Conservation (phyloP, 345 rosid species). For the Melastoma malabathricum region DNA sequence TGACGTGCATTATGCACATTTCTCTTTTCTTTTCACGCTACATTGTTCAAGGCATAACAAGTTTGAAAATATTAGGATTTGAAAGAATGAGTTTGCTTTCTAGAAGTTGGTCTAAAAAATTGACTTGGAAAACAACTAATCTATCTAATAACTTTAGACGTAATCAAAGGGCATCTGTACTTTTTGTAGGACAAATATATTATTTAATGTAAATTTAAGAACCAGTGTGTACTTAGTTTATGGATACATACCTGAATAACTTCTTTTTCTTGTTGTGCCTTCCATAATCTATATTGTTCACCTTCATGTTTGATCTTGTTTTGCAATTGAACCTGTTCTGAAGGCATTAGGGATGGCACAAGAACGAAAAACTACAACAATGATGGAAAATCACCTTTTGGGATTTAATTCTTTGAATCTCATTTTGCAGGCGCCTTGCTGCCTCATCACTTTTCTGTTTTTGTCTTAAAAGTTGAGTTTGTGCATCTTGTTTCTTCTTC, state of each 20-base stretch:
- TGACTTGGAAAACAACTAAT: no score
- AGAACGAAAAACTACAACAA: not conserved
- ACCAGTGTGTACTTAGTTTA: not conserved
- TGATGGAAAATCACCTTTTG: conserved; percentile 45
- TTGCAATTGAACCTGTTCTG: conserved; percentile 63
- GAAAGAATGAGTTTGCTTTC: no score
- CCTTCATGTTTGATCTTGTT: conserved; percentile 93
- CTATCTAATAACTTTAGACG: no score
- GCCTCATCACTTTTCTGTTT: conserved; percentile 96
- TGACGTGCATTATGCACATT: no score
- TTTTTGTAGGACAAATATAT: not conserved
- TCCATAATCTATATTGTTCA: conserved; percentile 83
- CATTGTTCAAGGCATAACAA: no score
- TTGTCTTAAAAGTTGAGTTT: conserved; percentile 84
- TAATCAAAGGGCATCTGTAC: no score
- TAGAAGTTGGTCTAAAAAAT: no score
- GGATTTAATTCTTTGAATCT: conserved; percentile 76
- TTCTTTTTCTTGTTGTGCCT: conserved; percentile 86
- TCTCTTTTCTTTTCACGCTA: no score
- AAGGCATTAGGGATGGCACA: conserved; percentile 6
- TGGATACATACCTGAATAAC: conserved; percentile 67
- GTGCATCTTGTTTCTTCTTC: conserved; percentile 97
- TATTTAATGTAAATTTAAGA: not conserved
- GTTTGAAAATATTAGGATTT: no score
- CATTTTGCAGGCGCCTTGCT: conserved; percentile 68